Percentiles rank a stretch among this genome's conserved stretches.
Evolutionary conservation across 73 alveolate genomes (phyloP).

Genomic region (Paramecium pentaurelia): DNA sequence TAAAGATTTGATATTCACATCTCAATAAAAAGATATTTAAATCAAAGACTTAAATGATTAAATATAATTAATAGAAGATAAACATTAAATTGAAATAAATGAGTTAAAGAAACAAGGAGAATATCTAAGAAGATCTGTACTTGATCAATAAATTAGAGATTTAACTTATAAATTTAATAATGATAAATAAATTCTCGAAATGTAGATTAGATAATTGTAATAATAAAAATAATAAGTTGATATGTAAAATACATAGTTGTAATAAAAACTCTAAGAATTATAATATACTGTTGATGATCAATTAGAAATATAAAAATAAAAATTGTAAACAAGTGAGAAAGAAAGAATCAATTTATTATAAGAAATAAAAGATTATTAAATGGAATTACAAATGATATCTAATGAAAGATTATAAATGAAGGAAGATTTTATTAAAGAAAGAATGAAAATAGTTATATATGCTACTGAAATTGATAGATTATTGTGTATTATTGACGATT

Average conservation of each 20-base stretch:
- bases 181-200: not conserved
- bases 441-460: constrained; percentile 5
- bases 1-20: not conserved
- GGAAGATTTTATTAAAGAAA: not conserved
- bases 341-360: not conserved
- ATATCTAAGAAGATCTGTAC: not conserved
- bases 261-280: not conserved
- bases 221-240: not conserved
- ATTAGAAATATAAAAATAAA: not conserved
- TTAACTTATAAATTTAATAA: not conserved
- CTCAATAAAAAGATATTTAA: not conserved
- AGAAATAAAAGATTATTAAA: not conserved
- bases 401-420: not conserved
- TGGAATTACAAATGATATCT: not conserved
- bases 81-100: not conserved
- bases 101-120: not conserved
- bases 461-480: constrained; percentile 31
- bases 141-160: constrained; percentile 9
- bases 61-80: not conserved
- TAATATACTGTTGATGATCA: not conserved
- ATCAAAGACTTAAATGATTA: not conserved
- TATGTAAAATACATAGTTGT: not conserved
- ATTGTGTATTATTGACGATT: not conserved
- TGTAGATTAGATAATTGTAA: not conserved
- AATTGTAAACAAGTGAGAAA: not conserved